Evolutionary conservation across 257 asterid genomes (phyloP).

Genomic region (Oldenlandia corymbosa): DNA sequence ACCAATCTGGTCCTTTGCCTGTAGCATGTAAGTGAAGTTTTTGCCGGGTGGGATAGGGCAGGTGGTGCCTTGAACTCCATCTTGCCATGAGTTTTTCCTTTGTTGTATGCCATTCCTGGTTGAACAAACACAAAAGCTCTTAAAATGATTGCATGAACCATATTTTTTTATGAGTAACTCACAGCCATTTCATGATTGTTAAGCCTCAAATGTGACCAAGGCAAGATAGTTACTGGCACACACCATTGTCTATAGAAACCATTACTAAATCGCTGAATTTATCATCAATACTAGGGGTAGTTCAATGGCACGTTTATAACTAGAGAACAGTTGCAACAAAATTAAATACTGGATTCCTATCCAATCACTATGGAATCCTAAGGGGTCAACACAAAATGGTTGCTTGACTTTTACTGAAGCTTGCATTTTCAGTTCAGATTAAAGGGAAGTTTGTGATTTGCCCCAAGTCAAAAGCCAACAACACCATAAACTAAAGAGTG

Average conservation of each 20-base stretch:
- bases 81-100: conserved; percentile 96
- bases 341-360: background rate
- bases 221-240: background rate
- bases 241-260: no score
- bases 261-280: no score
- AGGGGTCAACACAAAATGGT: no score
- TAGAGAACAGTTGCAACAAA: no score
- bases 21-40: conserved; percentile 77
- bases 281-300: no score
- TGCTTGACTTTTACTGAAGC: no score
- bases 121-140: background rate
- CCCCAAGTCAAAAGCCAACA: no score
- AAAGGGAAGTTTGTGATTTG: no score
- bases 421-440: background rate
- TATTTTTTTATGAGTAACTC: background rate
- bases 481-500: no score
- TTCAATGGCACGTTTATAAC: no score
- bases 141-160: background rate
- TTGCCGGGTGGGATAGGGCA: conserved; percentile 82
- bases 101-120: conserved; percentile 91
- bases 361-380: background rate
- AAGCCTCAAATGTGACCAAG: background rate
- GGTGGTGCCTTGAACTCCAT: conserved; percentile 71
- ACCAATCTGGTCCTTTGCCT: conserved; percentile 93
- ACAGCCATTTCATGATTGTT: background rate